Conservation (phyloP, 148 eudicot genomes). For the Amaranthus cruentus region DNA sequence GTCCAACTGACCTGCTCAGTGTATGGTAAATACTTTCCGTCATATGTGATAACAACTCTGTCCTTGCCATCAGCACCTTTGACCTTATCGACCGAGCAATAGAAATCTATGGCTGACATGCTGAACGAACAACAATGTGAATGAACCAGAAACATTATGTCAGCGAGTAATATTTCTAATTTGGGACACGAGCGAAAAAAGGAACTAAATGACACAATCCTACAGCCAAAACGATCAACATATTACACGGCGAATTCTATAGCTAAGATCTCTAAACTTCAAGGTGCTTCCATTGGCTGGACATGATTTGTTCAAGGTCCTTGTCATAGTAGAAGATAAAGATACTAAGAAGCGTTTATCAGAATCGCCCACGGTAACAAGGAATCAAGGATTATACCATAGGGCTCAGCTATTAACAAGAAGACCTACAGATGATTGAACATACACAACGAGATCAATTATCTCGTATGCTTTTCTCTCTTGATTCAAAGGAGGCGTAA, state of each 20-base stretch:
- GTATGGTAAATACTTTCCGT: constrained; percentile 84
- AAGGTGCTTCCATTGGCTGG: too few relatives aligned
- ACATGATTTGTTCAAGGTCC: background rate
- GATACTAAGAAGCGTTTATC: background rate
- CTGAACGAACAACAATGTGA: constrained; percentile 38
- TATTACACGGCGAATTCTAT: background rate
- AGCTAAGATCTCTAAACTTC: background rate
- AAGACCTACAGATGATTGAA: background rate
- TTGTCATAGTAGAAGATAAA: background rate
- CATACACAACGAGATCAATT: background rate
- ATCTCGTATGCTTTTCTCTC: background rate
- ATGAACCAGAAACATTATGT: background rate
- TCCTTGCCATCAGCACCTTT: constrained; percentile 95
- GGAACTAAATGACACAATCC: background rate
- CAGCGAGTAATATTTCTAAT: background rate
- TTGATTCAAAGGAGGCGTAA: background rate
- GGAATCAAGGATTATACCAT: background rate
- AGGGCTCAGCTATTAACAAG: background rate
- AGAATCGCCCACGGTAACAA: background rate
- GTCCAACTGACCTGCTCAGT: constrained; percentile 71
- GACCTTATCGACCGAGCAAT: constrained; percentile 90
- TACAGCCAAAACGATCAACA: background rate
- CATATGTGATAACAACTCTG: constrained; percentile 76
- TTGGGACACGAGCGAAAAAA: background rate
- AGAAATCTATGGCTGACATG: constrained; percentile 96